A percentile compares a stretch with the other conserved stretches of the same genome.
Evolutionary conservation across 495 filamentous ascomycete genomes (phyloP).

Genomic region (Penicillium crystallinum): DNA sequence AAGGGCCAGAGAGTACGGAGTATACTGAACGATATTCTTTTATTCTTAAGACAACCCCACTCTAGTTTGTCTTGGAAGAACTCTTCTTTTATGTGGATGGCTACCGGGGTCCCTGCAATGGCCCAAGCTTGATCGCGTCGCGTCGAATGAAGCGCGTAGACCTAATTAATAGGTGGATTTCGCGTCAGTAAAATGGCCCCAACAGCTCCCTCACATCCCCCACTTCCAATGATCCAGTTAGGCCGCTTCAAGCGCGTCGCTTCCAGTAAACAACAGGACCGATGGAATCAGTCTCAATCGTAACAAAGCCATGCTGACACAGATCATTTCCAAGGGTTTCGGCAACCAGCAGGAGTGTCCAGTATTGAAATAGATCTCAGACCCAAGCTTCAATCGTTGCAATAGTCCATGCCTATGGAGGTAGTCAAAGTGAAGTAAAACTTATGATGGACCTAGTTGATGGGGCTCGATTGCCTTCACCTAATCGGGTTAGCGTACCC

Average conservation of each 20-base stretch:
- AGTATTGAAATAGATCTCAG: background rate
- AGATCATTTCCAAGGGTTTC: background rate
- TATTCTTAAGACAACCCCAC: background rate
- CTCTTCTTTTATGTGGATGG: background rate
- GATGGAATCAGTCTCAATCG: background rate
- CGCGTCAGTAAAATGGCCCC: slow-evolving; percentile 7
- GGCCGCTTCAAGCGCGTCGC: background rate
- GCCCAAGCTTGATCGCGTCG: slow-evolving; percentile 19
- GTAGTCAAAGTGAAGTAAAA: background rate
- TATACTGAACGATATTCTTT: background rate
- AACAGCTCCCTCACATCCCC: background rate
- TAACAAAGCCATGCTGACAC: slow-evolving; percentile 6
- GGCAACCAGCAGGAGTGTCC: slow-evolving; percentile 3
- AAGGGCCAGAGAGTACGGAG: too few species aligned
- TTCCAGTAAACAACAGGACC: slow-evolving; percentile 2
- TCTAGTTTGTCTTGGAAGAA: background rate
- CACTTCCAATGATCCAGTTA: background rate
- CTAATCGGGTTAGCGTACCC: slow-evolving; percentile 35
- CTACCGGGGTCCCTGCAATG: slow-evolving; percentile 7
- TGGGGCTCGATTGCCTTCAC: slow-evolving; percentile 2
- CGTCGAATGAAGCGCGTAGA: slow-evolving; percentile 19
- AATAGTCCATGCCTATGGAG: background rate
- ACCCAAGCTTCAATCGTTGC: background rate
- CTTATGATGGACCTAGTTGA: background rate
- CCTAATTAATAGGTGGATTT: background rate